Percentiles rank a stretch among this genome's conserved stretches.
Conservation (phyloP, 306 rosid genomes). For the Abrus pulchellus region DNA sequence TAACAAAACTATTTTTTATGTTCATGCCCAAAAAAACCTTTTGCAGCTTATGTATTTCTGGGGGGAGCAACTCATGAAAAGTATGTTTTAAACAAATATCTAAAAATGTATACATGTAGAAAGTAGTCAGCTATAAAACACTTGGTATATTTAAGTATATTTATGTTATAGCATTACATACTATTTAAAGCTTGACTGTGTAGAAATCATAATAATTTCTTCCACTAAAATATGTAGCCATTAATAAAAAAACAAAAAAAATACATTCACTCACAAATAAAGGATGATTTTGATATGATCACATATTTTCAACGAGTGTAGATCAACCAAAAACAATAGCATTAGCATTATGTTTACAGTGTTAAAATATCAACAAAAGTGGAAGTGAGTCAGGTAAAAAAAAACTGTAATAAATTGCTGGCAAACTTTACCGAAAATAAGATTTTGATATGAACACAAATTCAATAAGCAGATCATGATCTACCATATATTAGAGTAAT, state of each 20-base stretch:
- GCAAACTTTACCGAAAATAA: conserved; percentile 9
- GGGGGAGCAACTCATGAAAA: background rate
- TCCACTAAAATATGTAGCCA: background rate
- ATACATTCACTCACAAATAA: background rate
- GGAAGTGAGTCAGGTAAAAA: background rate
- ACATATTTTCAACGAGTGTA: background rate
- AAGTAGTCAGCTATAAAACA: background rate
- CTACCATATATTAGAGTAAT: background rate
- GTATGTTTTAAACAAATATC: background rate
- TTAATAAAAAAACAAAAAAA: background rate
- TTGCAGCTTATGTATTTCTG: conserved; percentile 21
- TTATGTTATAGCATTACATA: background rate
- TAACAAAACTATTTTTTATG: background rate
- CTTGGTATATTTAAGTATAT: too few species aligned
- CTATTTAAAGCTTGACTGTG: background rate
- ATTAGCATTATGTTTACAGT: background rate
- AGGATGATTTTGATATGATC: background rate
- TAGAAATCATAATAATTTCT: conserved; percentile 4
- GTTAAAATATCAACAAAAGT: background rate
- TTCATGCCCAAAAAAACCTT: background rate
- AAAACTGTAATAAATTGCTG: background rate
- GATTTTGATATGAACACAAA: background rate
- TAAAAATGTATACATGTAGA: background rate
- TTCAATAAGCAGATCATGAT: background rate
- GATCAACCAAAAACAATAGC: background rate